phyloP scores from a whole-genome alignment of 495 filamentous ascomycete genomes.

The Lepraria neglecta region DNA sequence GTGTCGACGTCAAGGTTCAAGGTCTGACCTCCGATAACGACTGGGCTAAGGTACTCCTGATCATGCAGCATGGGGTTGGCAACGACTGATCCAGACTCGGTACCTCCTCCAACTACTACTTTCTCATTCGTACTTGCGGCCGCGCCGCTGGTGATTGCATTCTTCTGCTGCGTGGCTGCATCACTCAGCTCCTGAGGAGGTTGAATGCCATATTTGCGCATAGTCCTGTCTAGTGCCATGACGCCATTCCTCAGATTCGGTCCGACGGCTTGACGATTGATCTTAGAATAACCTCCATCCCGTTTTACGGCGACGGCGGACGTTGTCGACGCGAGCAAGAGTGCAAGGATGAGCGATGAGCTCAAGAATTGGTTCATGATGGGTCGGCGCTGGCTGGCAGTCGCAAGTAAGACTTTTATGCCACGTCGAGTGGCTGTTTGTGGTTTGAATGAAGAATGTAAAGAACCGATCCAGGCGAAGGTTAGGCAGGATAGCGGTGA shows the following conservation, averaged over 20 bases:
- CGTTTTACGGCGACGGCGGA: constrained; percentile 33
- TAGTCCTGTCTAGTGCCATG: constrained; percentile 53
- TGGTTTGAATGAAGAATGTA: background rate
- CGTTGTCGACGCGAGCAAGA: constrained; percentile 13
- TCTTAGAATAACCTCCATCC: constrained; percentile 48
- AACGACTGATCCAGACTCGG: constrained; percentile 49
- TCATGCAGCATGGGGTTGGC: constrained; percentile 57
- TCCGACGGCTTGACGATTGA: constrained; percentile 50
- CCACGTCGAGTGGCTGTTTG: constrained; percentile 16
- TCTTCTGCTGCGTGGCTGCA: constrained; percentile 30
- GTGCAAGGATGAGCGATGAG: constrained; percentile 14
- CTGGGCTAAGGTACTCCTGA: constrained; percentile 63
- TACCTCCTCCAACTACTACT: constrained; percentile 22
- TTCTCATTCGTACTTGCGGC: constrained; percentile 22
- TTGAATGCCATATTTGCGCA: constrained; percentile 51
- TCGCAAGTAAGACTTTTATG: constrained; percentile 17
- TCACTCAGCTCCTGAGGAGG: constrained; percentile 32
- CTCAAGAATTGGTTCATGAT: constrained; percentile 34
- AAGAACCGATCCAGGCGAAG: background rate
- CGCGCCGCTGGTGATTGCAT: constrained; percentile 24
- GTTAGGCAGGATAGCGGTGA: background rate
- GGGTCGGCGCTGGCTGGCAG: constrained; percentile 29
- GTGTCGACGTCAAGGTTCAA: constrained; percentile 77
- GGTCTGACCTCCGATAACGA: constrained; percentile 66
- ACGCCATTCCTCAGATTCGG: constrained; percentile 44